Evolutionary conservation across 1,284 basidiomycete genomes (phyloP), one percentile per base, ranked within the genome.

Genomic region (Coniferiporia sulphurascens): DNA sequence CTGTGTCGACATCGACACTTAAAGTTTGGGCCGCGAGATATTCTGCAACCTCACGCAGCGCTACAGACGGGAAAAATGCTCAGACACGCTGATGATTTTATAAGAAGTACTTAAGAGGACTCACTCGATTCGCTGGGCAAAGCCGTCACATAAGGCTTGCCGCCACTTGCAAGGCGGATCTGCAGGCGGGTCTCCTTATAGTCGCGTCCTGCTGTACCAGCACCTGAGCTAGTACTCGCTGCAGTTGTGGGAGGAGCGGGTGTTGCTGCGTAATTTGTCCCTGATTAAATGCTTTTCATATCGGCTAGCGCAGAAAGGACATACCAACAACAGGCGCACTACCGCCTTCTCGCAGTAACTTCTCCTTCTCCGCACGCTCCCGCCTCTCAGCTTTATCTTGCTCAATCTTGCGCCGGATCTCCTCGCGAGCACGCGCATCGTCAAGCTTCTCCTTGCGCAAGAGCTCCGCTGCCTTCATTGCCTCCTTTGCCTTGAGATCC

Each of bases 341-440:
- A 32, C 72, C 67, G 15, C 91, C 94, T 50, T 94, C 91, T 43
- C 94, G 82, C 10, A 93, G 70, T 0, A 92, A 93, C 71, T 96
- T 97, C 73, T 96, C 95, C 35, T 85, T 78, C 0, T 93, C 93
- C 1, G 86, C 79, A 68, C 91, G 94, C 68, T 91, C 93, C 0
- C 91, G 91, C n/a, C 95, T 84, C 22, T 84, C 86, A 59, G 83
- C 83, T 75, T 93, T 97, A 76, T 97, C 95, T 0, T 88, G 90
- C 72, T 96, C 95, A 65, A 98, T 97, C 71, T 96, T 93, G 0
- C 89, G 91, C 70, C 92, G 93, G 67, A 96, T 79, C 3, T 89
- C 89, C 2, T 90, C 91, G 62, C 78, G 85, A 1, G 93, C 94
- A 69, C 85, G 86, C 32, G 84, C 85, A 55, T 97, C 95, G 55